Conservation (phyloP, 2,329 filamentous ascomycete species). For the Aspergillus japonicus region DNA sequence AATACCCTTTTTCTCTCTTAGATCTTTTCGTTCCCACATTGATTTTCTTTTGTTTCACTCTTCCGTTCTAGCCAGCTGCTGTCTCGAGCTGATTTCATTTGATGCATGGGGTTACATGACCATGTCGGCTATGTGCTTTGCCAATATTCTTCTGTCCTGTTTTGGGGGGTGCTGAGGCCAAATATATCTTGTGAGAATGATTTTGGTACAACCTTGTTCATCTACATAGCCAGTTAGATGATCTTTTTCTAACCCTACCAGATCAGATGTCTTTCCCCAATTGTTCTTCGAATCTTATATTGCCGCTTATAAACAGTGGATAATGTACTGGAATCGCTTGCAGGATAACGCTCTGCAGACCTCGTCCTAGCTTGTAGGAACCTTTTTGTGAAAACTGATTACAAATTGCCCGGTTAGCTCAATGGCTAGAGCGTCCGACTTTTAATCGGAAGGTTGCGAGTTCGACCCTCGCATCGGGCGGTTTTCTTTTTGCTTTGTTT, state of each 20-base stretch:
- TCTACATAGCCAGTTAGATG: too few relatives aligned
- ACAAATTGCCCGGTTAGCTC: neutral
- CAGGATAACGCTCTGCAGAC: too few relatives aligned
- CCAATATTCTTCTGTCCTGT: neutral
- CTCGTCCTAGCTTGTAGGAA: too few relatives aligned
- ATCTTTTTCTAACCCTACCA: too few relatives aligned
- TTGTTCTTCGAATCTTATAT: too few relatives aligned
- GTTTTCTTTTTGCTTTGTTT: neutral
- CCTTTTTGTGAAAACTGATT: neutral
- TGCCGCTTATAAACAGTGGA: too few relatives aligned
- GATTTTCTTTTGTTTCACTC: neutral
- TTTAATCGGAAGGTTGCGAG: neutral
- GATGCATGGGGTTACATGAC: neutral
- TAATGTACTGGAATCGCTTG: too few relatives aligned
- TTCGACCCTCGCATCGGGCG: neutral
- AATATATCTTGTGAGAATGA: neutral
- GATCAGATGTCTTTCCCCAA: too few relatives aligned
- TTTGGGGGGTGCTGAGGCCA: neutral
- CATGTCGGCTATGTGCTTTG: neutral
- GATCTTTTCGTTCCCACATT: neutral
- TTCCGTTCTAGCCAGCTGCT: neutral
- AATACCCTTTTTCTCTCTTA: slow-evolving; percentile 8
- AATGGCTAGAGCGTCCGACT: neutral
- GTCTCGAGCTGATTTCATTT: neutral
- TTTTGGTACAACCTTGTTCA: neutral